Conservation (phyloP, 202 grass and related monocot species). For the Tripidium arundinaceum region DNA sequence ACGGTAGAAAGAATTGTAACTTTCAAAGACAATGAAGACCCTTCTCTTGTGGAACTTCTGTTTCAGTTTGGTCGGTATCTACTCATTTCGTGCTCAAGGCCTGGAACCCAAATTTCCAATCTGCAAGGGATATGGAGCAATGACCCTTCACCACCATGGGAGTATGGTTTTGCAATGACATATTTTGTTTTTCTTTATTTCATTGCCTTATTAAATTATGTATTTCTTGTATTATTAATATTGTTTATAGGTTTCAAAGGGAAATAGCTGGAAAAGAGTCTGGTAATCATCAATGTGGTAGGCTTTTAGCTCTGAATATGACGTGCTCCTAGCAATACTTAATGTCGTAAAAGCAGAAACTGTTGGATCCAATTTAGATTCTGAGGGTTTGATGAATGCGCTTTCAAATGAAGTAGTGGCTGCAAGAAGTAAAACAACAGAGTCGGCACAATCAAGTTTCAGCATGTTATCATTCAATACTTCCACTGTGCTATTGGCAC, state of each 20-base stretch:
- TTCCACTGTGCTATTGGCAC: slow-evolving; percentile 48
- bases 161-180: slow-evolving; percentile 49
- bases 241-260: neutral
- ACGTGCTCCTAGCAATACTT: slow-evolving; percentile 50
- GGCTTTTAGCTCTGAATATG: slow-evolving; percentile 51
- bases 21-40: slow-evolving; percentile 89
- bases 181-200: slow-evolving; percentile 10
- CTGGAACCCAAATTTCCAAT: slow-evolving; percentile 83
- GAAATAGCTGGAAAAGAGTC: slow-evolving; percentile 41
- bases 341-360: slow-evolving; percentile 37
- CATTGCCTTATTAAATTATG: neutral
- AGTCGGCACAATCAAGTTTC: slow-evolving; percentile 77
- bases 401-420: slow-evolving; percentile 82
- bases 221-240: neutral
- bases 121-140: slow-evolving; percentile 99
- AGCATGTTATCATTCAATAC: slow-evolving; percentile 60
- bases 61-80: slow-evolving; percentile 96
- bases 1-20: slow-evolving; percentile 72
- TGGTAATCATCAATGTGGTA: slow-evolving; percentile 91
- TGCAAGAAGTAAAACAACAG: slow-evolving; percentile 68
- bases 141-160: slow-evolving; percentile 67
- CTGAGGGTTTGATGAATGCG: slow-evolving; percentile 65
- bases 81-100: slow-evolving; percentile 91
- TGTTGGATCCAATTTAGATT: slow-evolving; percentile 65
- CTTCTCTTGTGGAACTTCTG: slow-evolving; percentile 79